These are phyloP conservation scores for Ploettnerulaceae sp. DNA, from an alignment of 2,329 filamentous ascomycete genomes.

Conservation along the genomic window DNA sequence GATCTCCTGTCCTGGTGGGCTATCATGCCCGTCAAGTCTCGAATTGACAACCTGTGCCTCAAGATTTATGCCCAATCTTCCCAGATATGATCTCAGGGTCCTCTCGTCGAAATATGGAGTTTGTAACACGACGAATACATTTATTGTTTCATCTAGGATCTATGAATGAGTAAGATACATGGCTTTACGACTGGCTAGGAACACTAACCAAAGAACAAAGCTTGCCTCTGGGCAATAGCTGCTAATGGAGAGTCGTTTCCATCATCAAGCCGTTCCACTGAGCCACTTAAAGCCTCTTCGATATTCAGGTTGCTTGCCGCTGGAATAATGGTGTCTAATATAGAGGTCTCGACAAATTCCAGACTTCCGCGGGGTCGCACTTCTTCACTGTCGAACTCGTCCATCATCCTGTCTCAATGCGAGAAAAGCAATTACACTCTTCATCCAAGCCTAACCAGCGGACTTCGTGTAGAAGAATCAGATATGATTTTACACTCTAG, in stretches of 20 bases:
- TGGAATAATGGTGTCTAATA: slow-evolving; percentile 58
- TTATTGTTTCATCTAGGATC: slow-evolving; percentile 65
- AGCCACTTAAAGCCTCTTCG: slow-evolving; percentile 45
- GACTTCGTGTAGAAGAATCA: neutral
- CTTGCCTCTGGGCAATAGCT: slow-evolving; percentile 56
- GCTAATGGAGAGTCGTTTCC: slow-evolving; percentile 42
- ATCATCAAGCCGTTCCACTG: slow-evolving; percentile 36
- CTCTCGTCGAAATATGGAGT: slow-evolving; percentile 56
- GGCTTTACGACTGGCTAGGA: slow-evolving; percentile 29
- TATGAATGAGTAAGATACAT: slow-evolving; percentile 45
- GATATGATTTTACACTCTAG: neutral
- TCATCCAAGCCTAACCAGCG: neutral
- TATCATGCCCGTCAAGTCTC: slow-evolving; percentile 41
- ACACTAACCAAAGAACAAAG: slow-evolving; percentile 66
- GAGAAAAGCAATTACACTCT: neutral
- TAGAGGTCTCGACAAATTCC: slow-evolving; percentile 53
- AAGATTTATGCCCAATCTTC: slow-evolving; percentile 59
- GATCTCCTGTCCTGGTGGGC: slow-evolving; percentile 48
- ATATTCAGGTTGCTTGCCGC: slow-evolving; percentile 50
- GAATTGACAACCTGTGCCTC: slow-evolving; percentile 62
- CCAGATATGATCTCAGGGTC: slow-evolving; percentile 53
- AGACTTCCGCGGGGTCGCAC: slow-evolving; percentile 34
- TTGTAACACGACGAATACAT: slow-evolving; percentile 63
- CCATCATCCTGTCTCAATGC: slow-evolving; percentile 25
- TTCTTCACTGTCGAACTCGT: slow-evolving; percentile 33